Conservation (phyloP, 805 yeast genomes). For the Myxozyma mucilagina region DNA sequence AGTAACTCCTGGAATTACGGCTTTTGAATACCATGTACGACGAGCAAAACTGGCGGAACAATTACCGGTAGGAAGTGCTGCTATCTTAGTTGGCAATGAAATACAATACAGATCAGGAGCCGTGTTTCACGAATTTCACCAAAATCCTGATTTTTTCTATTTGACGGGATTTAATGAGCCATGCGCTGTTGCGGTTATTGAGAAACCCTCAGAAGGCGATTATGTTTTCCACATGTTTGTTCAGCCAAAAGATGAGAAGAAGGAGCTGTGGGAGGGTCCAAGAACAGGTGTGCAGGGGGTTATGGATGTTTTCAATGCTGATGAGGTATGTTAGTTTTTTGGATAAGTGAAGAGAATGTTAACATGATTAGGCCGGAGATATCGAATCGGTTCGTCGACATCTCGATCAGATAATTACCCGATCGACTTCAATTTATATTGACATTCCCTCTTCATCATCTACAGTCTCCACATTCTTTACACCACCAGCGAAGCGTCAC, state of each 20-base stretch:
- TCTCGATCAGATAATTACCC: slow-evolving; percentile 49
- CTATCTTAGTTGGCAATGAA: slow-evolving; percentile 70
- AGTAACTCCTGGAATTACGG: slow-evolving; percentile 83
- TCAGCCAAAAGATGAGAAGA: slow-evolving; percentile 72
- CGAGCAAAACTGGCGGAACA: slow-evolving; percentile 57
- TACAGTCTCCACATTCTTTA: slow-evolving; percentile 13
- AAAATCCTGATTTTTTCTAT: slow-evolving; percentile 83
- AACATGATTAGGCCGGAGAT: slow-evolving; percentile 44
- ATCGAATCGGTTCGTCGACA: slow-evolving; percentile 44
- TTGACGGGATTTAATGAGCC: slow-evolving; percentile 49
- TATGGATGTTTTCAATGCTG: slow-evolving; percentile 82
- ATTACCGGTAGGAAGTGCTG: slow-evolving; percentile 64
- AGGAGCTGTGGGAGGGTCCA: slow-evolving; percentile 94
- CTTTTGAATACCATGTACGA: slow-evolving; percentile 76
- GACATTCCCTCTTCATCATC: slow-evolving; percentile 43
- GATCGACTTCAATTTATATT: slow-evolving; percentile 55
- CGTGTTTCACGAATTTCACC: slow-evolving; percentile 90
- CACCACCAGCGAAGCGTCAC: slow-evolving; percentile 7
- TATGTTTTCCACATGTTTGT: slow-evolving; percentile 73
- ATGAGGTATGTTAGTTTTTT: slow-evolving; percentile 47
- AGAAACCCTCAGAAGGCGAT: slow-evolving; percentile 44
- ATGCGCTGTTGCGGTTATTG: slow-evolving; percentile 40
- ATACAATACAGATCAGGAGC: slow-evolving; percentile 83
- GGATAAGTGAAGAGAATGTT: neutral
- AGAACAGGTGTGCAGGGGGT: slow-evolving; percentile 87